Percentiles rank a stretch among this genome's conserved stretches.
Evolutionary conservation across 2,329 filamentous ascomycete species (phyloP).

Genomic region (Geosmithia putterillii): DNA sequence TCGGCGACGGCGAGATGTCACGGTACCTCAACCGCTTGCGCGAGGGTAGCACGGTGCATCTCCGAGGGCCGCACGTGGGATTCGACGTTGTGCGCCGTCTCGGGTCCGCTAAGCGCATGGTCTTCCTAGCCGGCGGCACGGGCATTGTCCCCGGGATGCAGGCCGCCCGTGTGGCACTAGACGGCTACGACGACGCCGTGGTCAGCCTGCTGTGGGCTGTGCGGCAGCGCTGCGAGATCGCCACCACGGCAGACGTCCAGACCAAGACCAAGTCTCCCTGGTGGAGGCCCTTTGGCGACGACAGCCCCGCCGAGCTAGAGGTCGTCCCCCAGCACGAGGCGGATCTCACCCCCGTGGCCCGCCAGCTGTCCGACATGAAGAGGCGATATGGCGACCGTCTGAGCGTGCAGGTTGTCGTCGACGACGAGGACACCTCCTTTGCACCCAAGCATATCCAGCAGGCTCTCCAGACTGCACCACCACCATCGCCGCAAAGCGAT

Average conservation of each 20-base stretch:
- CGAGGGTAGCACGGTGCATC: conserved; percentile 52
- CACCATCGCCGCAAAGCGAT: no score
- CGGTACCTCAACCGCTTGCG: conserved; percentile 59
- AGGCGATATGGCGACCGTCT: conserved; percentile 41
- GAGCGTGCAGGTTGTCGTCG: conserved; percentile 64
- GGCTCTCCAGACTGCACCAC: conserved; percentile 10
- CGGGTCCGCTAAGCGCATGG: conserved; percentile 29
- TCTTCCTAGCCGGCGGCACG: conserved; percentile 87
- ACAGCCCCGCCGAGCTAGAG: neutral
- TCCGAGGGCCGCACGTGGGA: conserved; percentile 69
- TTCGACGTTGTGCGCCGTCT: conserved; percentile 33
- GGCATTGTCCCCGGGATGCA: conserved; percentile 87
- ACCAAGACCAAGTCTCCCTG: conserved; percentile 2
- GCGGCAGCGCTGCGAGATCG: conserved; percentile 42
- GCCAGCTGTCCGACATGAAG: conserved; percentile 47
- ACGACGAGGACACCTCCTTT: conserved; percentile 64
- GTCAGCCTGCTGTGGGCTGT: conserved; percentile 78
- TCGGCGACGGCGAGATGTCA: conserved; percentile 75
- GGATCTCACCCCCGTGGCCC: conserved; percentile 36
- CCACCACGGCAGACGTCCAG: conserved; percentile 4
- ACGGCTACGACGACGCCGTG: conserved; percentile 13
- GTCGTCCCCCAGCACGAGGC: neutral
- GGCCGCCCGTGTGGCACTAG: conserved; percentile 51
- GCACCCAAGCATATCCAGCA: conserved; percentile 32
- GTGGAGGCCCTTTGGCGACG: conserved; percentile 12